A percentile compares a stretch with the other conserved stretches of the same genome.
Evolutionary conservation across 2,329 filamentous ascomycete genomes (phyloP).

Genomic region (Basipetospora chlamydospora): DNA sequence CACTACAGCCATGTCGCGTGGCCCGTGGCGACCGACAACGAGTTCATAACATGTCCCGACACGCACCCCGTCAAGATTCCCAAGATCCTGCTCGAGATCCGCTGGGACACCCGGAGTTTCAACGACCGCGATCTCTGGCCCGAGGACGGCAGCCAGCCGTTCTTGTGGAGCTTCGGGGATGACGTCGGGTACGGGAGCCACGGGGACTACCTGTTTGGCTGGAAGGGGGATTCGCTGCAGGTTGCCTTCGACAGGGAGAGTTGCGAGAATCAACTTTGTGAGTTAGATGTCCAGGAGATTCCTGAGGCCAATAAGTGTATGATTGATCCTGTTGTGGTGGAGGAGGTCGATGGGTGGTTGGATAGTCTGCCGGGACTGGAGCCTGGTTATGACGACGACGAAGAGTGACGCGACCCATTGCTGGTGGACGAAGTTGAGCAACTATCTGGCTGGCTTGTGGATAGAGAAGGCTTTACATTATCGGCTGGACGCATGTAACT

Average conservation of each 20-base stretch:
- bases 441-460: no score
- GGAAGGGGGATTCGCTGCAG: conserved; percentile 18
- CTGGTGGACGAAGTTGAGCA: no score
- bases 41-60: conserved; percentile 14
- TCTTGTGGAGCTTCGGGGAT: conserved; percentile 16
- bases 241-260: conserved; percentile 10
- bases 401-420: no score
- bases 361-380: no score
- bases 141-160: conserved; percentile 17
- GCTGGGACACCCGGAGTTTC: conserved; percentile 24
- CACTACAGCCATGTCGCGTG: conserved; percentile 37
- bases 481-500: no score
- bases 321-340: no score
- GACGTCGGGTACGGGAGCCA: conserved; percentile 21
- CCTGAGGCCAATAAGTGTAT: no score
- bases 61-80: conserved; percentile 24
- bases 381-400: no score
- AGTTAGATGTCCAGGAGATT: no score
- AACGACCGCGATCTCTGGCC: conserved; percentile 12
- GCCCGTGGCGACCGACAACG: conserved; percentile 13
- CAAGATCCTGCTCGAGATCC: conserved; percentile 24
- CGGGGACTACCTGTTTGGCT: conserved; percentile 25
- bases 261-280: no score
- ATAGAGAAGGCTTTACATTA: no score
- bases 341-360: no score